A percentile compares a stretch with the other conserved stretches of the same genome.
phyloP scores from a whole-genome alignment of 2,329 filamentous ascomycete species.

The Pochonia chlamydosporia region DNA sequence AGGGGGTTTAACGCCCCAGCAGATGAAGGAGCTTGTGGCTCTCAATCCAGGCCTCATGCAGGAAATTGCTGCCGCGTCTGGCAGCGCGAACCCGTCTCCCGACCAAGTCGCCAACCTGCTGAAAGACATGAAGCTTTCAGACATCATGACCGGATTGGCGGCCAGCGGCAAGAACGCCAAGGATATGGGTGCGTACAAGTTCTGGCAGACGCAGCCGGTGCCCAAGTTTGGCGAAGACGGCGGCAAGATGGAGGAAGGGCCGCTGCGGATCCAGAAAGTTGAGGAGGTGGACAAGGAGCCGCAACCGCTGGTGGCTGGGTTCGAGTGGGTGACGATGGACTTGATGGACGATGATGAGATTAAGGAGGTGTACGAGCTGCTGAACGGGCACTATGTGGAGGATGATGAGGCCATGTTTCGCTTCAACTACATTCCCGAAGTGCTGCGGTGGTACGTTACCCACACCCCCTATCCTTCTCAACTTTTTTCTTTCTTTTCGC shows the following conservation, averaged over 20 bases:
- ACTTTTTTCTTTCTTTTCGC: not conserved
- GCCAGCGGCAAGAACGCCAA: constrained; percentile 83
- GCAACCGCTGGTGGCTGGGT: constrained; percentile 68
- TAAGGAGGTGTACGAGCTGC: constrained; percentile 84
- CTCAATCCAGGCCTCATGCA: constrained; percentile 68
- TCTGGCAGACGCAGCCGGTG: constrained; percentile 97
- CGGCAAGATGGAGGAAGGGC: constrained; percentile 65
- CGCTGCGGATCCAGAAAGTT: constrained; percentile 73
- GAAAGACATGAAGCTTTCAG: constrained; percentile 60
- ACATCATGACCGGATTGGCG: constrained; percentile 70
- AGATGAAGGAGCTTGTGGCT: constrained; percentile 60
- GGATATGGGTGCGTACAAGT: constrained; percentile 96
- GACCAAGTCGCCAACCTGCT: constrained; percentile 46
- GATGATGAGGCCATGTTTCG: constrained; percentile 96
- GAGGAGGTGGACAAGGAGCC: constrained; percentile 76
- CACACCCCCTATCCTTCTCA: not conserved
- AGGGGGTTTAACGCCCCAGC: constrained; percentile 46
- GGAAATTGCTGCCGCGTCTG: constrained; percentile 38
- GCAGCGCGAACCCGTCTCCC: constrained; percentile 28
- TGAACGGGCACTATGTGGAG: constrained; percentile 94
- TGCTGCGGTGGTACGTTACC: constrained; percentile 71
- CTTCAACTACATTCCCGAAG: constrained; percentile 88
- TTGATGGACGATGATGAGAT: constrained; percentile 71
- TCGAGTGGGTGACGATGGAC: constrained; percentile 93
- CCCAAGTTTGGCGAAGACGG: constrained; percentile 66